Base-by-base conservation (phyloP, 1,284 basidiomycete genomes). In the Ceratobasidium sp. region DNA sequence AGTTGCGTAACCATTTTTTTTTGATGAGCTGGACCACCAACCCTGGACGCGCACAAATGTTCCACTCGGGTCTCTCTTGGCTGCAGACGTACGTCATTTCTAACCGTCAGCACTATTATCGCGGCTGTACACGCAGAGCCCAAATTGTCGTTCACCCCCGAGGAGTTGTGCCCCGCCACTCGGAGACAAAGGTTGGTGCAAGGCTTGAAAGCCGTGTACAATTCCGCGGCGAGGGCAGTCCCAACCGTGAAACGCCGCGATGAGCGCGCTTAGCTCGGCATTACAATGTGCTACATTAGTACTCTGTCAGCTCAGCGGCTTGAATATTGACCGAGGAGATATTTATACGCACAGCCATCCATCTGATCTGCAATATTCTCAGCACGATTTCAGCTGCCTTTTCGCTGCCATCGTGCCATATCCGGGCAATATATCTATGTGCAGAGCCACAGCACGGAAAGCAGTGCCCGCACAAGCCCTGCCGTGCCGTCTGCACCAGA, bases 361-460 rank as follows among this genome's bases (percentile, higher is more conserved):
- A 42, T 38, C 58, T 36, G 58, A 59, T 59, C 23, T 42, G 18
- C 28, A n/a, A 9, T 33, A n/a, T 59, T 42, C 58, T 40, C 7
- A 16, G 21, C 38, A 23, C 21, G 38, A 25, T 58, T 36, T 58
- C 14, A 59, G 40, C 23, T 38, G 28, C 53, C 16, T 54, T 25
- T 33, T 54, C 14, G 1, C 16, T 30, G n/a, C 36, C 38, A 59
- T 25, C 6, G 53, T 38, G 40, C 58, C 25, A 59, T 59, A 59
- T 18, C 9, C 38, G 18, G 56, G 16, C 38, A 1, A 59, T 48
- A 42, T n/a, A 40, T 59, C 23, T 36, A 3, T 40, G 21, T 59
- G 58, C 58, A 59, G 58, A 40, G 58, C 58, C 58, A 59, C 58
- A 59, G 14, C 9, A 21, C 58, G 58, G 58, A 8, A 40, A 23